phyloP scores from a whole-genome alignment of 306 rosid genomes.

The Acacia crassicarpa region DNA sequence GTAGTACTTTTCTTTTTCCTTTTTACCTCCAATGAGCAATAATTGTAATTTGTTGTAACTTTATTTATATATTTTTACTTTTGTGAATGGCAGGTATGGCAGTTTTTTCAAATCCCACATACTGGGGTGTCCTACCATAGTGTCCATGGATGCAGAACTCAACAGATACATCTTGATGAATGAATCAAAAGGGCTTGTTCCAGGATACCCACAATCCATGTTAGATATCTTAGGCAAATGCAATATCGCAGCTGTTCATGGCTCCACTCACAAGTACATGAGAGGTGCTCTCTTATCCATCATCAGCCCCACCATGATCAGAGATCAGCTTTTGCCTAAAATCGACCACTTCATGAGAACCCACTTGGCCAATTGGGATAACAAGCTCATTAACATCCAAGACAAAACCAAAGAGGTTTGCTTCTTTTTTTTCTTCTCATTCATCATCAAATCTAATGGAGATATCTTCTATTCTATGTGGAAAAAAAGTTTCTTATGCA shows the following conservation, averaged over 20 bases:
- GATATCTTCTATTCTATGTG: background rate
- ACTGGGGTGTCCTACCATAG: conserved; percentile 93
- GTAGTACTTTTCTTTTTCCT: conserved; percentile 29
- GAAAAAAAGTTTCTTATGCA: background rate
- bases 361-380: conserved; percentile 66
- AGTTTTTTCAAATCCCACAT: conserved; percentile 95
- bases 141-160: conserved; percentile 94
- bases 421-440: background rate
- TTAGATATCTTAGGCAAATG: conserved; percentile 83
- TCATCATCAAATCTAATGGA: background rate
- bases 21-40: conserved; percentile 36
- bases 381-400: conserved; percentile 76
- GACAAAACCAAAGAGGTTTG: conserved; percentile 85
- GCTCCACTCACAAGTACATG: conserved; percentile 89
- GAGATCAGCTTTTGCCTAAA: conserved; percentile 72
- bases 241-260: conserved; percentile 96
- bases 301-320: conserved; percentile 69
- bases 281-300: conserved; percentile 84
- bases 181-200: conserved; percentile 92
- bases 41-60: conserved; percentile 24
- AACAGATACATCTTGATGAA: conserved; percentile 88
- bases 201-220: conserved; percentile 98
- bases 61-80: background rate
- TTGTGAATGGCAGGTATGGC: conserved; percentile 69
- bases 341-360: conserved; percentile 75